phyloP scores from a whole-genome alignment of 176 grass and related monocot genomes.

The Pharus latifolius region DNA sequence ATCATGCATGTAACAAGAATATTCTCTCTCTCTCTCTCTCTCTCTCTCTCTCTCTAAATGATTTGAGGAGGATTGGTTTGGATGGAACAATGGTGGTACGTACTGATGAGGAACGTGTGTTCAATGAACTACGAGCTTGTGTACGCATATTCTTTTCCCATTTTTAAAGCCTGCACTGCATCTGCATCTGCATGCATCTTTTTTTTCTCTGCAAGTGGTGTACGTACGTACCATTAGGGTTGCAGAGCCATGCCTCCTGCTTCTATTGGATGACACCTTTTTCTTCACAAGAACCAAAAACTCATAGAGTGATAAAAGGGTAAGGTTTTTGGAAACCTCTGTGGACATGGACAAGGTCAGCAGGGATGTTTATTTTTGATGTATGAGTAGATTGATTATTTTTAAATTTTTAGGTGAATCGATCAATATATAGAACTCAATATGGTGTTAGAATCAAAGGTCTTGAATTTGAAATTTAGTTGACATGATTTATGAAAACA shows the following conservation, averaged over 20 bases:
- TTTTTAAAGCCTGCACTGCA: not conserved
- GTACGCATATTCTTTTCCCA: not conserved
- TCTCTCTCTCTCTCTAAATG: not conserved
- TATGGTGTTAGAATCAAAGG: too few species aligned
- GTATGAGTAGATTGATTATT: too few species aligned
- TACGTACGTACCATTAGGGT: not conserved
- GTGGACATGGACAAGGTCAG: too few species aligned
- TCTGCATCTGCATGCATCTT: too few species aligned
- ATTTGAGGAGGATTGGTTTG: conserved; percentile 22
- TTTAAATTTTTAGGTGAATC: too few species aligned
- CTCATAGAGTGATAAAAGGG: not conserved
- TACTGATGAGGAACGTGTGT: not conserved
- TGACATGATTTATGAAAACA: too few species aligned
- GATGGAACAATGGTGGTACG: not conserved
- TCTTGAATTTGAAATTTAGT: too few species aligned
- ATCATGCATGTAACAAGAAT: conserved; percentile 7
- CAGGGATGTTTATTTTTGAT: too few species aligned
- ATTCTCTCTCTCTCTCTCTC: not conserved
- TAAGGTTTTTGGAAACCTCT: not conserved
- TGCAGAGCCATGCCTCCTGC: not conserved
- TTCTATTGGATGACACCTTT: too few species aligned
- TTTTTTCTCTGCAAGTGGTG: not conserved
- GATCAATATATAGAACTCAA: too few species aligned
- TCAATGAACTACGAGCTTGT: not conserved
- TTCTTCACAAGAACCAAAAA: not conserved